Base-by-base conservation (phyloP, 257 asterid species). In the Echium plantagineum region DNA sequence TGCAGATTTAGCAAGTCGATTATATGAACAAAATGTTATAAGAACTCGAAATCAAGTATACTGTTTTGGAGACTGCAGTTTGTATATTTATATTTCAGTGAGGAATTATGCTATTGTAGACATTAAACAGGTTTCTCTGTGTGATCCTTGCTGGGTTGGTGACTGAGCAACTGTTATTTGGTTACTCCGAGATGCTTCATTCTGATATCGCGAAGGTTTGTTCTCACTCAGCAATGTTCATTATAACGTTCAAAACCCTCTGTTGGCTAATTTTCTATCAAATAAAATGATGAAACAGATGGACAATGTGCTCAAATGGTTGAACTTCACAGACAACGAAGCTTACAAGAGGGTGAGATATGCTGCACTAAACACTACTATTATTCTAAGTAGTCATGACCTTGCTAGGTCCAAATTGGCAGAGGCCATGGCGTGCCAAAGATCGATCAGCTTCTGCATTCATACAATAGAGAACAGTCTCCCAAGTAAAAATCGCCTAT, bases 151-250 rank as follows among this genome's bases (percentile, higher is more conserved):
- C 87, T 62, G 94, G 95, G n/a, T 54, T 83, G 75, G 74, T 74
- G 10, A 83, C 85, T 51, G 95, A 86, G 60, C 84, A 81, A 67
- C 74, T 86, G 42, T 15, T 52, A 38, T 82, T 76, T 48, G 95
- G 95, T 22, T 78, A 78, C 87, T 80, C 94, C 1, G 87, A 78
- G 70, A 75, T 80, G 35, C 77, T 78, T 48, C 90, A 86, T 72
- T 80, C 90, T 0, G 95, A 84, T 73, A 94, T 80, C 59, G 66
- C 72, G 70, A 81, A 83, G 94, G 95, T 81, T 20, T 66, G 47
- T 6, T 38, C 6, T 32, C 3, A 26, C 55, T 52, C 26, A 20
- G 4, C 20, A 17, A 42, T 49, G 12, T 4, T 55, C 51, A n/a
- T 69, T 28, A 28, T 28, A 28, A 28, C 26, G 24, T 32, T 21